Evolutionary conservation across 2,329 filamentous ascomycete genomes (phyloP).

Genomic region (Neocatenulostroma microsporum): DNA sequence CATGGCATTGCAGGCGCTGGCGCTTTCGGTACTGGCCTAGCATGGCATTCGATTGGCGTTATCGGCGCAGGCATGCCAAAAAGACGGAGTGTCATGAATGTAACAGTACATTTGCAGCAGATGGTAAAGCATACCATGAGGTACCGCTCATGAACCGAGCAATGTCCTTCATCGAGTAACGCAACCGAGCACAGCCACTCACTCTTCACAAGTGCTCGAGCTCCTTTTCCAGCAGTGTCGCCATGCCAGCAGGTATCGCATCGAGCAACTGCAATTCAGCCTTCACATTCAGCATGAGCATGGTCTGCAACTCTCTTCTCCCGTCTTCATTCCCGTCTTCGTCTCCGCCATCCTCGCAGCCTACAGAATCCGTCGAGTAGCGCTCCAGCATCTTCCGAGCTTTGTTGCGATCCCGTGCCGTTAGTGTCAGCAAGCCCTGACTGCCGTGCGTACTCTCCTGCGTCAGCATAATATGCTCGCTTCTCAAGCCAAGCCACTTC

Average conservation of each 20-base stretch:
- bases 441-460: constrained; percentile 20
- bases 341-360: constrained; percentile 1
- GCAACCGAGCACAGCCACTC: too few species aligned
- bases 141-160: too few species aligned
- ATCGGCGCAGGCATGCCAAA: too few species aligned
- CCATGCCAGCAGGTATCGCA: constrained; percentile 19
- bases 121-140: too few species aligned
- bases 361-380: too few species aligned
- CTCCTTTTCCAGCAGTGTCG: constrained; percentile 19
- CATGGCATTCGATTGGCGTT: too few species aligned
- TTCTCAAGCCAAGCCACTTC: constrained; percentile 57
- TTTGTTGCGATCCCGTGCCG: constrained; percentile 49
- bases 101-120: too few species aligned
- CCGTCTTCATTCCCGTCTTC: constrained; percentile 34
- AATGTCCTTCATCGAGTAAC: too few species aligned
- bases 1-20: too few species aligned
- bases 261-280: constrained; percentile 60
- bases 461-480: constrained; percentile 22
- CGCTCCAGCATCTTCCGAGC: constrained; percentile 46
- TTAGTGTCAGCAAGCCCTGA: constrained; percentile 46
- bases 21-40: too few species aligned
- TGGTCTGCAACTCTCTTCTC: constrained; percentile 56
- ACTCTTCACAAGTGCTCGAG: too few species aligned
- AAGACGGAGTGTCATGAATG: too few species aligned
- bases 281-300: constrained; percentile 67